Conservation (phyloP, 768 basidiomycete species). For the Lentinula lateritia region DNA sequence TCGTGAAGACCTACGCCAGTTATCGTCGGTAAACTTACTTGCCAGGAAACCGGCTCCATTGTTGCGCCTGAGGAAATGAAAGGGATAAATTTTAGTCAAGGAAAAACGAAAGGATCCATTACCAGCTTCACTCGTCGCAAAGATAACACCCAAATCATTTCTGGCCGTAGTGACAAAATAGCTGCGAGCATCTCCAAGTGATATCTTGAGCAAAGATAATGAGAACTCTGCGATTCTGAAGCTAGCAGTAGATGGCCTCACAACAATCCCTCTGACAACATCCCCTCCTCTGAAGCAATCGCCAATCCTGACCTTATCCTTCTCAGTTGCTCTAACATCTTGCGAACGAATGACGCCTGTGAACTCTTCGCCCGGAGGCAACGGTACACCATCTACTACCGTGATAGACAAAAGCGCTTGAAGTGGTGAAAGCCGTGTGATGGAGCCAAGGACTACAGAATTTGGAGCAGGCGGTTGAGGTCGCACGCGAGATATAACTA, state of each 20-base stretch:
- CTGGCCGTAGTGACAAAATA: conserved; percentile 90
- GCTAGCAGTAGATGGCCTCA: conserved; percentile 30
- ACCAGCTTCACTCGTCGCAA: conserved; percentile 86
- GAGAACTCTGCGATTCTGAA: background rate
- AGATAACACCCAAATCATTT: conserved; percentile 88
- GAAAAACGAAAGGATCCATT: conserved; percentile 15
- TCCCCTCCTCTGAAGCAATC: conserved; percentile 93
- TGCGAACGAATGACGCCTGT: conserved; percentile 83
- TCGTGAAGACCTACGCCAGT: background rate
- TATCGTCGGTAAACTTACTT: conserved; percentile 17
- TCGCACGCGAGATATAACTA: conserved; percentile 60
- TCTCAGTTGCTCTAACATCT: conserved; percentile 87
- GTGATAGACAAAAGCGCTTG: conserved; percentile 82
- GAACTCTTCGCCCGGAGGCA: conserved; percentile 84
- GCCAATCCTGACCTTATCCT: conserved; percentile 82
- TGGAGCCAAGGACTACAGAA: conserved; percentile 75
- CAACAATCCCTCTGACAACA: conserved; percentile 82
- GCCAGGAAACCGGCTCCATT: conserved; percentile 85
- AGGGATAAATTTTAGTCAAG: background rate
- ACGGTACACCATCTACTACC: conserved; percentile 81
- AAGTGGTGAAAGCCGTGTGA: conserved; percentile 77
- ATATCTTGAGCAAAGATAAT: conserved; percentile 49
- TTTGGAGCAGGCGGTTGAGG: conserved; percentile 70
- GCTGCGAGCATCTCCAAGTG: conserved; percentile 84
- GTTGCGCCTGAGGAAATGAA: conserved; percentile 49